Base-by-base conservation (phyloP, 1,139 yeast species). In the Yamadazyma blattariae region DNA sequence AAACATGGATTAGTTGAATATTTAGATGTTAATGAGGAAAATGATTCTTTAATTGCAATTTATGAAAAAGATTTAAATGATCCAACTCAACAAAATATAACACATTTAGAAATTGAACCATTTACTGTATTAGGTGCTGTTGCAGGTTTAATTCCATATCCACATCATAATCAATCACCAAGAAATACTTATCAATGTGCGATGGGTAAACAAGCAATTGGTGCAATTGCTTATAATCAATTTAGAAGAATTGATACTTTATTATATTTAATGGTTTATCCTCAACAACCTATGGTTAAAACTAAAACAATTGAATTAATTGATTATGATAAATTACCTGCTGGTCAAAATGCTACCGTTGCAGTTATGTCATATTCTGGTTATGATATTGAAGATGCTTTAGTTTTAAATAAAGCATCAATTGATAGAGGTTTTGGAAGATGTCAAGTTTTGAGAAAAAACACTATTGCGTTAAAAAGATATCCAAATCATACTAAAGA, bases 181-280 rank as follows among this genome's bases (percentile, higher is more conserved):
- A 83, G 98, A 76, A 92, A 92, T 59, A 92, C 98, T 0, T 92
- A 92, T 67, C 98, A 92, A 68, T 92, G 97, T 77, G 98, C 98
- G 59, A 92, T 92, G 98, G 98, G 98, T 79, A 92, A 92, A 69
- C 99, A 92, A 67, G 98, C 98, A 16, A 92, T 92, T 61, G 99
- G 99, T 47, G 97, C 97, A 7, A 94, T 94, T 63, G 97, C 95
- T 19, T 92, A 92, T 61, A 92, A 92, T 61, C 98, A 92, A 63
- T 86, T 92, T 65, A 78, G 89, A 57, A 80, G 99, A 62, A 92
- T 92, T 49, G 99, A 92, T 56, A 94, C 99, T 1, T 67, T 92
- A 51, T 69, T 94, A 46, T 92, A 92, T 57, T 72, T 92, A 49
- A 87, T 92, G 96, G 96, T 90, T 13, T 92, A 94, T 57, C 99